phyloP scores from a whole-genome alignment of 352 stramenopile genomes.

The Phytophthora cajani region DNA sequence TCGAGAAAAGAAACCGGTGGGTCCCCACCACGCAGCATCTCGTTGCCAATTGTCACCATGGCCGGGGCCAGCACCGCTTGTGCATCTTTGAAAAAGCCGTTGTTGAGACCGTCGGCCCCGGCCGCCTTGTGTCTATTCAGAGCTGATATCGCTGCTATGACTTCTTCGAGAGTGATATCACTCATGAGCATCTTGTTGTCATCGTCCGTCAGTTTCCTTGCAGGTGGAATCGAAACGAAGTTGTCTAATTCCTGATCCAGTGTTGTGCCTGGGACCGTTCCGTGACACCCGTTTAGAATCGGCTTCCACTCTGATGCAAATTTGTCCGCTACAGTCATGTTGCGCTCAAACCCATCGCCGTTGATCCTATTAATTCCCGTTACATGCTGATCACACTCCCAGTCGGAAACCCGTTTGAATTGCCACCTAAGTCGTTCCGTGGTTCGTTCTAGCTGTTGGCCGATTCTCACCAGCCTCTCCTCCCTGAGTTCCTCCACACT shows the following conservation, averaged over 20 bases:
- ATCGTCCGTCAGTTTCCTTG: neutral
- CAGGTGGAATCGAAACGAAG: neutral
- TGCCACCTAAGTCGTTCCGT: too few species aligned
- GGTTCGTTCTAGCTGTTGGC: too few species aligned
- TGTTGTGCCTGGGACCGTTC: too few species aligned
- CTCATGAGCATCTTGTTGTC: neutral
- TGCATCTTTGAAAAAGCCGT: constrained; percentile 2
- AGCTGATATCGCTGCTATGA: neutral
- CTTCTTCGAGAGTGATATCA: neutral
- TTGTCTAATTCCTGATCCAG: constrained; percentile 1
- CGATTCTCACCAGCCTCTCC: too few species aligned
- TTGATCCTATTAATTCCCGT: neutral
- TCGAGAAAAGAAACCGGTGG: neutral
- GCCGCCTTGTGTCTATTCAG: constrained; percentile 1
- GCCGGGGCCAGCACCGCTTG: neutral
- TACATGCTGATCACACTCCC: neutral
- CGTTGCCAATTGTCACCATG: constrained; percentile 1
- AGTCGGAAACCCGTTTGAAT: neutral
- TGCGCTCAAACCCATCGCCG: neutral
- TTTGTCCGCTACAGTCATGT: neutral
- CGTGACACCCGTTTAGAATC: neutral
- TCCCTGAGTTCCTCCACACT: too few species aligned
- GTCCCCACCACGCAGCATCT: neutral
- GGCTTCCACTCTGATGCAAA: constrained; percentile 5
- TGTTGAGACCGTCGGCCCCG: neutral